These are phyloP conservation scores for Bombardia bombarda DNA, from an alignment of 495 filamentous ascomycete genomes.

Conservation along the genomic window DNA sequence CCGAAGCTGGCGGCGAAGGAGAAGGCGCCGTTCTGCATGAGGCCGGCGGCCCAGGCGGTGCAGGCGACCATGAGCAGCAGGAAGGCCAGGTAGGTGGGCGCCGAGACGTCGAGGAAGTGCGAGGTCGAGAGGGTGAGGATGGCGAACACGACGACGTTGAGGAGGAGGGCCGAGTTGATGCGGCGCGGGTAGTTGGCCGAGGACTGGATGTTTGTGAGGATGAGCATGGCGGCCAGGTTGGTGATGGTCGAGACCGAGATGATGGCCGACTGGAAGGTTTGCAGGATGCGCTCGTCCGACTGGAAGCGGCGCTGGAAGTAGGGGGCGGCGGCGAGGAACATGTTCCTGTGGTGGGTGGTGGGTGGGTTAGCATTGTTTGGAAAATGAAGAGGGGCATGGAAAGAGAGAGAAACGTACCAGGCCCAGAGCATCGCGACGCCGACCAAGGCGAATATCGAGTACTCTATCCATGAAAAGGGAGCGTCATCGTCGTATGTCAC, in stretches of 20 bases:
- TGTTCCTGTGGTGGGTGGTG: conserved; percentile 58
- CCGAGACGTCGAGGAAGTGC: conserved; percentile 49
- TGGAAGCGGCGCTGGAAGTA: conserved; percentile 86
- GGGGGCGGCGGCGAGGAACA: conserved; percentile 92
- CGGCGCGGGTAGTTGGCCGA: conserved; percentile 77
- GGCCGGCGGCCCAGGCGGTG: conserved; percentile 67
- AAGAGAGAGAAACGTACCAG: conserved; percentile 54
- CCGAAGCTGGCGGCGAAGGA: conserved; percentile 83
- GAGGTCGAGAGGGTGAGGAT: conserved; percentile 75
- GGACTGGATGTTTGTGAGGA: conserved; percentile 71
- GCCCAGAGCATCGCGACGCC: conserved; percentile 95
- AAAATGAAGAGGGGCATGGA: background rate
- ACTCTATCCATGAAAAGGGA: conserved; percentile 72
- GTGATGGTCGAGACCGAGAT: conserved; percentile 77
- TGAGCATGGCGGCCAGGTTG: conserved; percentile 63
- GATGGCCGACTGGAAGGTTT: conserved; percentile 81
- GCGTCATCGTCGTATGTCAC: conserved; percentile 27
- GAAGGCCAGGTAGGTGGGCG: conserved; percentile 66
- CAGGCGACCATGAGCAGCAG: conserved; percentile 75
- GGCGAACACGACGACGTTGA: conserved; percentile 65
- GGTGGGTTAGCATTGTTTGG: background rate
- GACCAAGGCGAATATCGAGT: conserved; percentile 76
- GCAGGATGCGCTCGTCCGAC: conserved; percentile 57
- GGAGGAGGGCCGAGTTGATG: conserved; percentile 62
- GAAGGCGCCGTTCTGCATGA: conserved; percentile 92